Conservation (phyloP, 441 rosid genomes). For the Capsella rubella region DNA sequence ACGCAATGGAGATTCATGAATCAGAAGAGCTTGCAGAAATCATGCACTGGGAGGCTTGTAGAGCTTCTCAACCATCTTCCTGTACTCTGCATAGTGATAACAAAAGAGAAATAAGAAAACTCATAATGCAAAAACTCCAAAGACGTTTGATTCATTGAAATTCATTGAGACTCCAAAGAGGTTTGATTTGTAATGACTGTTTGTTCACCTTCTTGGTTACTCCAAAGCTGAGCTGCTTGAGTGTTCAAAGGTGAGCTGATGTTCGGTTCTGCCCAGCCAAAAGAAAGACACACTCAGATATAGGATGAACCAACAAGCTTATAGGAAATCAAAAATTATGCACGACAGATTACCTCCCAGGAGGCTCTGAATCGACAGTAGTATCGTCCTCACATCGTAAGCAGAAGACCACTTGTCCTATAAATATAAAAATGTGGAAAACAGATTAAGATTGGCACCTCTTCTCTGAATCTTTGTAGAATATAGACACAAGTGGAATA, state of each 20-base stretch:
- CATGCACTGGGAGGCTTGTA: constrained; percentile 73
- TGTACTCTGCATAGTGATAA: constrained; percentile 64
- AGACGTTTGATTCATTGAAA: too few species aligned
- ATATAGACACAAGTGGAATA: constrained; percentile 2
- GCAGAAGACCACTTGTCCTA: constrained; percentile 99
- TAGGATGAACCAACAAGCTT: background rate
- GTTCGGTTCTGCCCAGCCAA: constrained; percentile 78
- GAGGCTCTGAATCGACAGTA: constrained; percentile 90
- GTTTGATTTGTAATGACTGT: constrained; percentile 1
- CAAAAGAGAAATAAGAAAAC: constrained; percentile 21
- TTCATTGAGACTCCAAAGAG: background rate
- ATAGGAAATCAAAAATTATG: background rate
- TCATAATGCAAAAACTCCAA: background rate
- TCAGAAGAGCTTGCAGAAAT: constrained; percentile 29
- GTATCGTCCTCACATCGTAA: constrained; percentile 89
- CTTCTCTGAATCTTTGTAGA: background rate
- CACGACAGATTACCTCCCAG: constrained; percentile 71
- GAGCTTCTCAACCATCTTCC: constrained; percentile 89
- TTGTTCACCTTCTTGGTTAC: constrained; percentile 78
- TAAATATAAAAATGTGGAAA: constrained; percentile 16
- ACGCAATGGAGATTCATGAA: background rate
- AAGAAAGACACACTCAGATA: constrained; percentile 26
- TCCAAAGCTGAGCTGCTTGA: constrained; percentile 98
- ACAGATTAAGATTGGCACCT: background rate
- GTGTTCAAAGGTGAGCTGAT: constrained; percentile 90